Conservation (phyloP, 345 rosid species). For the Trapa bicornis region DNA sequence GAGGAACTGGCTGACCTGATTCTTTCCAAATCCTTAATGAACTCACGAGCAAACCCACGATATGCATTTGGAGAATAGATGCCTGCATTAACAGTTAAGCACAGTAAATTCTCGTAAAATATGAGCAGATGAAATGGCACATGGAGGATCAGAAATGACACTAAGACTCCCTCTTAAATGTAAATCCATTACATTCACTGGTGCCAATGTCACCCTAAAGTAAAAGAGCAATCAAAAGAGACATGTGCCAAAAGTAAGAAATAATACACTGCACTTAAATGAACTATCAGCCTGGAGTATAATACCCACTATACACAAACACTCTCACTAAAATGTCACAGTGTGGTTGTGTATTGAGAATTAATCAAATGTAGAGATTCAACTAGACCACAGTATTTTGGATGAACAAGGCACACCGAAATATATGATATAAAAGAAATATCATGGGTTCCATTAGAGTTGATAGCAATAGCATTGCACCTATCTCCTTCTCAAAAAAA, state of each 20-base stretch:
- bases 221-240: not conserved
- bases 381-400: not conserved
- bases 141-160: not conserved
- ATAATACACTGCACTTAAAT: not conserved
- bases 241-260: not conserved
- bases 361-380: not conserved
- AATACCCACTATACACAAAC: not conserved
- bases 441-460: not conserved
- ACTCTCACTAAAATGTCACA: not conserved
- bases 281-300: not conserved
- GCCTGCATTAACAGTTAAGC: conserved; percentile 29
- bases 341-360: not conserved
- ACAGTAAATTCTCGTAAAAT: not conserved
- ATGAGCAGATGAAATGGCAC: not conserved
- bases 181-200: not conserved
- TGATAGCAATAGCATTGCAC: not conserved
- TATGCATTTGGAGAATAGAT: conserved; percentile 94
- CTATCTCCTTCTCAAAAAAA: not conserved
- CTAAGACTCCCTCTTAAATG: not conserved
- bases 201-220: not conserved
- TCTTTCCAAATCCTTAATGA: conserved; percentile 92
- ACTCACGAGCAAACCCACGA: conserved; percentile 94
- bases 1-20: conserved; percentile 34
- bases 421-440: not conserved
- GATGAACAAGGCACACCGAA: not conserved